Evolutionary conservation across 2,329 filamentous ascomycete genomes (phyloP).

Genomic region (Colletotrichum sp.): DNA sequence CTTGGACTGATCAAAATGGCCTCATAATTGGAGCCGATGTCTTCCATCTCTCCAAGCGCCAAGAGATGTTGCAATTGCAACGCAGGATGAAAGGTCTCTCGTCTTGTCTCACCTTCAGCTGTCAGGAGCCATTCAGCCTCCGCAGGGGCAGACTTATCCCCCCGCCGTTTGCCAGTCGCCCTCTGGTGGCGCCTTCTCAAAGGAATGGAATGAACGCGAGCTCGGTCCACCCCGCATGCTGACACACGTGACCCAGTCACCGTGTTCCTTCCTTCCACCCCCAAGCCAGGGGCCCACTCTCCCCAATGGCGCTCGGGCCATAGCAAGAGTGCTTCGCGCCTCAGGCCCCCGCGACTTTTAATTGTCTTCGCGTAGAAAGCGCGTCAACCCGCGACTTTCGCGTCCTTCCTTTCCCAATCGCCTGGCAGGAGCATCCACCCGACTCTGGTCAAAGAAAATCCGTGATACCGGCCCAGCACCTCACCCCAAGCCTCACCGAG

Average conservation of each 20-base stretch:
- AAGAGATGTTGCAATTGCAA: background rate
- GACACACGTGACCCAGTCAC: background rate
- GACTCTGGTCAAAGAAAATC: slow-evolving; percentile 15
- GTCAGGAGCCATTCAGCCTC: background rate
- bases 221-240: background rate
- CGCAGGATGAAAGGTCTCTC: background rate
- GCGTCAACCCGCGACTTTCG: slow-evolving; percentile 16
- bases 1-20: background rate
- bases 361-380: slow-evolving; percentile 19
- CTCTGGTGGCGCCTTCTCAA: background rate
- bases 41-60: background rate
- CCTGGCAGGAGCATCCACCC: slow-evolving; percentile 16
- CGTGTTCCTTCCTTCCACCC: background rate
- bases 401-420: slow-evolving; percentile 4
- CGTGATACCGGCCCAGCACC: slow-evolving; percentile 1
- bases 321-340: background rate
- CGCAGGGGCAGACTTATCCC: background rate
- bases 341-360: slow-evolving; percentile 7
- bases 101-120: background rate
- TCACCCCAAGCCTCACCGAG: slow-evolving; percentile 5
- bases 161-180: background rate
- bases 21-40: background rate
- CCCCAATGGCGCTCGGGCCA: background rate
- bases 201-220: background rate
- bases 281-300: background rate